Percentiles rank a stretch among this genome's conserved stretches.
Evolutionary conservation across 208 protist species (phyloP).

Genomic region (Cochliopodium minus): DNA sequence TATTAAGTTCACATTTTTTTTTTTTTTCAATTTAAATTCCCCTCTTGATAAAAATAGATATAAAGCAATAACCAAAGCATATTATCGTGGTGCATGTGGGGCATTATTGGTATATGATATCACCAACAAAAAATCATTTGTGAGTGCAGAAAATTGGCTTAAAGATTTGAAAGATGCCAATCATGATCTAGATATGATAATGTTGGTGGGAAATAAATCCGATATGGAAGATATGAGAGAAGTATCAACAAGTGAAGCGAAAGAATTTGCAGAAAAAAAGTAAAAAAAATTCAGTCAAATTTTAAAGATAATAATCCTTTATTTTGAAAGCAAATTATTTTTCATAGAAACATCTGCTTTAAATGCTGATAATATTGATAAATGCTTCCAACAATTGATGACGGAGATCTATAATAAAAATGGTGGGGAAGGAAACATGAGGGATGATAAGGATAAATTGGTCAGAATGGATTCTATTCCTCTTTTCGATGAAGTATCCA

Average conservation of each 20-base stretch:
- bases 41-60: background rate
- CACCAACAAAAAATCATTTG: slow-evolving; percentile 81
- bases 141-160: slow-evolving; percentile 90
- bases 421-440: no score
- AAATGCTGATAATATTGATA: slow-evolving; percentile 91
- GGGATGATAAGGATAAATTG: no score
- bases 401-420: slow-evolving; percentile 74
- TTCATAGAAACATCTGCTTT: slow-evolving; percentile 96
- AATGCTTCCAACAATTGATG: slow-evolving; percentile 91
- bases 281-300: no score
- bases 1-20: background rate
- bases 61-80: slow-evolving; percentile 28
- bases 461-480: no score
- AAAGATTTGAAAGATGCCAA: slow-evolving; percentile 89
- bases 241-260: slow-evolving; percentile 62
- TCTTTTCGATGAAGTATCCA: no score
- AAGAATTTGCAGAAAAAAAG: slow-evolving; percentile 81
- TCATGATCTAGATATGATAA: slow-evolving; percentile 81
- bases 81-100: slow-evolving; percentile 91
- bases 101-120: slow-evolving; percentile 98
- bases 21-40: background rate
- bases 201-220: slow-evolving; percentile 95
- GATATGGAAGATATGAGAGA: slow-evolving; percentile 4
- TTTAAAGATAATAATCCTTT: no score
- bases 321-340: slow-evolving; percentile 62